Percentiles rank a stretch among this genome's conserved stretches.
These are phyloP conservation scores for Fraxinus xanthoxyloides DNA, from an alignment of 305 asterid species.

Conservation along the genomic window DNA sequence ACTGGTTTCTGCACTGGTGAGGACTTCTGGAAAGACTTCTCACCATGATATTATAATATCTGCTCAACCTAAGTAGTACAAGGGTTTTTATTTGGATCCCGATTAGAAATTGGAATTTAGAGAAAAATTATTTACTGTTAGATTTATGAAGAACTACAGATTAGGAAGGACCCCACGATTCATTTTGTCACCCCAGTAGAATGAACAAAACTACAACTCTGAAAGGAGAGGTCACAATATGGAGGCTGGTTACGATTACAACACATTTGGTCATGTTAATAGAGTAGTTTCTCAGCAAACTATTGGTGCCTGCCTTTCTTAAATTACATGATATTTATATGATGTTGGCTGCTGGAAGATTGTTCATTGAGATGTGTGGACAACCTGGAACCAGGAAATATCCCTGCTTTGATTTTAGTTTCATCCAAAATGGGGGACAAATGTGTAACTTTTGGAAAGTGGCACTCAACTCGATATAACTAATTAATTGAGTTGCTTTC, in stretches of 20 bases:
- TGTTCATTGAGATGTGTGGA: neutral
- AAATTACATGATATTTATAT: neutral
- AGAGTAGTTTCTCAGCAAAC: neutral
- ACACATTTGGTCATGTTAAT: neutral
- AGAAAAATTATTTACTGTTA: neutral
- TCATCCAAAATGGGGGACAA: neutral
- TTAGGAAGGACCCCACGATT: neutral
- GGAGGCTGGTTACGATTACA: conserved; percentile 1
- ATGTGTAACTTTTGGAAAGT: conserved; percentile 5
- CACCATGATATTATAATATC: neutral
- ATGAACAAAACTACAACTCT: neutral
- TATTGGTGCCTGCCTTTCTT: neutral
- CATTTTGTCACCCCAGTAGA: neutral
- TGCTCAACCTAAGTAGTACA: neutral
- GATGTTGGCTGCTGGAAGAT: neutral
- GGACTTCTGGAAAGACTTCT: neutral
- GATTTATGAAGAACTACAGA: neutral
- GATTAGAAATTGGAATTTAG: neutral
- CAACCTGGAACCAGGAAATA: neutral
- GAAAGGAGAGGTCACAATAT: neutral
- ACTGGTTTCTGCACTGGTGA: neutral
- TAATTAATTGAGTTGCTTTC: neutral
- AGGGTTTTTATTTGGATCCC: neutral
- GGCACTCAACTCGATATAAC: neutral
- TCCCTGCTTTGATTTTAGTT: neutral